Conservation (phyloP, 495 filamentous ascomycete species). For the Xylaria intraflava region DNA sequence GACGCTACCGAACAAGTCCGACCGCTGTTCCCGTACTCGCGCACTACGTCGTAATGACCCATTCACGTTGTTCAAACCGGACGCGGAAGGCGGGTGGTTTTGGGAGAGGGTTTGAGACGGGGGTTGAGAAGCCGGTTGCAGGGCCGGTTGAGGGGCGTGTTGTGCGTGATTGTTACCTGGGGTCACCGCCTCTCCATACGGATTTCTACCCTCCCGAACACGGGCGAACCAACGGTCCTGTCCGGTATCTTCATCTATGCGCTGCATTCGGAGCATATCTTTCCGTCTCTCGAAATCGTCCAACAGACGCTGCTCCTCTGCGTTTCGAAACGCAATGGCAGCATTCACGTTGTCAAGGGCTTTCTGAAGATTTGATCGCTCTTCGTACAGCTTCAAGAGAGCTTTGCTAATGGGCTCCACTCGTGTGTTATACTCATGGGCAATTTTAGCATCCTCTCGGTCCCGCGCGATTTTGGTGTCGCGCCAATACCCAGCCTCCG, state of each 20-base stretch:
- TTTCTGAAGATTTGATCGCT: conserved; percentile 7
- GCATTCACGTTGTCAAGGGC: conserved; percentile 8
- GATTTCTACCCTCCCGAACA: conserved; percentile 2
- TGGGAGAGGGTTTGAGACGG: no score
- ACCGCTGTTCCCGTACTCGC: conserved; percentile 19
- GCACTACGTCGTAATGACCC: conserved; percentile 15
- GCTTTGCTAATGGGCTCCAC: conserved; percentile 14
- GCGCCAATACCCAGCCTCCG: conserved; percentile 17
- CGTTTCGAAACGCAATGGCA: conserved; percentile 13
- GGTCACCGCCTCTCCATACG: conserved; percentile 9
- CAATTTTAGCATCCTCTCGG: conserved; percentile 12
- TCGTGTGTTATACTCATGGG: conserved; percentile 10
- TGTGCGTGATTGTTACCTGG: conserved; percentile 13
- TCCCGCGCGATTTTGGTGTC: conserved; percentile 13
- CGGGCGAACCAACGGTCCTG: conserved; percentile 16
- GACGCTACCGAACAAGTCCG: conserved; percentile 25
- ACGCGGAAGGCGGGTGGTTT: conserved; percentile 10
- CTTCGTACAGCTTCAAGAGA: conserved; percentile 16
- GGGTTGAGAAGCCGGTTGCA: no score
- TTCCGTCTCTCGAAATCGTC: conserved; percentile 14
- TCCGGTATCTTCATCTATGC: conserved; percentile 15
- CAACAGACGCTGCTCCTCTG: conserved; percentile 15
- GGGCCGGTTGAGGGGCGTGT: no score
- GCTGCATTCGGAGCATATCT: conserved; percentile 1
- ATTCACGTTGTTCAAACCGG: conserved; percentile 26